phyloP scores from a whole-genome alignment of 179 eudicot genomes.

The Nepenthes alata region DNA sequence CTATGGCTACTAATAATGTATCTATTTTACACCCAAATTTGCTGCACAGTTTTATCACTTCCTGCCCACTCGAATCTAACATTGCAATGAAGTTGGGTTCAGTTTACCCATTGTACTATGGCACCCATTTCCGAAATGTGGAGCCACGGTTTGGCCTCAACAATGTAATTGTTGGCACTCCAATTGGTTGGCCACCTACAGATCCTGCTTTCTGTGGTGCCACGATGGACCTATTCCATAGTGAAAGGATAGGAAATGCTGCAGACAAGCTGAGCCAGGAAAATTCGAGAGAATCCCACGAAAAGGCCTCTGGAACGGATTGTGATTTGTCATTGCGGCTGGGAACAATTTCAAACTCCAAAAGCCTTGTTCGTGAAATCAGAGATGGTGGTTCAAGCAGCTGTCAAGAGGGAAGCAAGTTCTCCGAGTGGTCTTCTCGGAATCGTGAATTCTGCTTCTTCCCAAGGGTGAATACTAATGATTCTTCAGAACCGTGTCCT shows the following conservation, averaged over 20 bases:
- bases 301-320: constrained; percentile 18
- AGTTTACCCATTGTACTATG: constrained; percentile 57
- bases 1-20: constrained; percentile 15
- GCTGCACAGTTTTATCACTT: constrained; percentile 14
- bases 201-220: constrained; percentile 12
- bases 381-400: constrained; percentile 21
- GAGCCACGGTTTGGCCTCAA: constrained; percentile 20
- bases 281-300: constrained; percentile 14
- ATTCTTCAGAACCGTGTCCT: constrained; percentile 14
- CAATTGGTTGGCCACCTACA: constrained; percentile 29
- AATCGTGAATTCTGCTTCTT: constrained; percentile 45
- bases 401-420: constrained; percentile 16
- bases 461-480: constrained; percentile 28
- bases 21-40: constrained; percentile 19
- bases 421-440: constrained; percentile 7
- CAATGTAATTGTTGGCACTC: constrained; percentile 53
- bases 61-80: constrained; percentile 20
- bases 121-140: constrained; percentile 23
- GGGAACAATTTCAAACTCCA: constrained; percentile 37
- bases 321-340: constrained; percentile 77
- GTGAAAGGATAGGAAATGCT: constrained; percentile 9
- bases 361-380: constrained; percentile 11
- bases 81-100: constrained; percentile 22
- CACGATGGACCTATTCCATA: constrained; percentile 22
- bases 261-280: constrained; percentile 14